Percentiles rank a stretch among this genome's conserved stretches.
Evolutionary conservation across 1,284 basidiomycete genomes (phyloP).

Genomic region (Mycena citricolor): DNA sequence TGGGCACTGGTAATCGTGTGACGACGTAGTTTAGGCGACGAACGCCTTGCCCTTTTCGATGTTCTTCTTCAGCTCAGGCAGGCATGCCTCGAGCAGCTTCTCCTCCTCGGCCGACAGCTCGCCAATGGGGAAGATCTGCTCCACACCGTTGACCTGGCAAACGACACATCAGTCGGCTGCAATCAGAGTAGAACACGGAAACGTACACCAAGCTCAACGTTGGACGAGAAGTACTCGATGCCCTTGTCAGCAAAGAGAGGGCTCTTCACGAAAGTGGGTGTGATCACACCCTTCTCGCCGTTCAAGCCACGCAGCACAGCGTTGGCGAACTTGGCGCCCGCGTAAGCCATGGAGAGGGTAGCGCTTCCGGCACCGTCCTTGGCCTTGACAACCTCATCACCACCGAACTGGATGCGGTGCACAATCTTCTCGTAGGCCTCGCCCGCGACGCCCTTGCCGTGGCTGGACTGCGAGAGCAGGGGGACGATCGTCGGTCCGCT

Average conservation of each 20-base stretch:
- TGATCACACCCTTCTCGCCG: conserved; percentile 83
- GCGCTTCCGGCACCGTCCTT: conserved; percentile 90
- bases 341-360: conserved; percentile 94
- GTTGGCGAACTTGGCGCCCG: conserved; percentile 87
- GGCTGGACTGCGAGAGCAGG: conserved; percentile 78
- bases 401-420: conserved; percentile 88
- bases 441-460: conserved; percentile 67
- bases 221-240: conserved; percentile 88
- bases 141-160: conserved; percentile 77
- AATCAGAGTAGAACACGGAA: conserved; percentile 14
- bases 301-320: conserved; percentile 80
- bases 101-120: conserved; percentile 77
- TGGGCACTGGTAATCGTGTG: too few relatives aligned
- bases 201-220: conserved; percentile 87
- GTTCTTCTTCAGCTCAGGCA: conserved; percentile 96
- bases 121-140: conserved; percentile 86
- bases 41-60: conserved; percentile 92
- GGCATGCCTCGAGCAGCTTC: conserved; percentile 82
- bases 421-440: conserved; percentile 72
- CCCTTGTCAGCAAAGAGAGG: conserved; percentile 81
- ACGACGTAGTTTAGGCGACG: conserved; percentile 37
- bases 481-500: conserved; percentile 96
- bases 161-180: conserved; percentile 17
- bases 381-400: conserved; percentile 89
- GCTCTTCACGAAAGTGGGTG: conserved; percentile 88